Evolutionary conservation across 805 yeast species (phyloP).

Genomic region (Metschnikowia sp.): DNA sequence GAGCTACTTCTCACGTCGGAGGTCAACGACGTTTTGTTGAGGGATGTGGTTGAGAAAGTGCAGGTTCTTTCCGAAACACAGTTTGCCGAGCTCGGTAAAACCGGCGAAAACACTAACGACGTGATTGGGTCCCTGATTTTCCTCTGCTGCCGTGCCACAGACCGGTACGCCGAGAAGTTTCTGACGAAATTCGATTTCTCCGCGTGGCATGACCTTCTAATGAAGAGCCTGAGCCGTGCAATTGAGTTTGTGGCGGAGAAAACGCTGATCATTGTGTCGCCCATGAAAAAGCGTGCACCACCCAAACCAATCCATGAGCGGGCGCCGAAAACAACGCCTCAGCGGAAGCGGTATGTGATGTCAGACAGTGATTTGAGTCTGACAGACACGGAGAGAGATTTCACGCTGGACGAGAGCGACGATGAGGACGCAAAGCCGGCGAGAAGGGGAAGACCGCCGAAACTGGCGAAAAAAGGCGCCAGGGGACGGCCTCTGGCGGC

Average conservation of each 20-base stretch:
- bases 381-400: too few species aligned
- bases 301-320: constrained; percentile 4
- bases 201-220: constrained; percentile 23
- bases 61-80: constrained; percentile 39
- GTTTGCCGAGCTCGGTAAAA: constrained; percentile 24
- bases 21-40: constrained; percentile 39
- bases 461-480: neutral
- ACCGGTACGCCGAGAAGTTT: constrained; percentile 30
- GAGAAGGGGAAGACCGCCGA: neutral
- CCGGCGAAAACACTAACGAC: constrained; percentile 27
- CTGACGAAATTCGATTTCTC: constrained; percentile 40
- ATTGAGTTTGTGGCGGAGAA: constrained; percentile 10
- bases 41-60: constrained; percentile 43
- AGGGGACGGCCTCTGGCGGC: neutral
- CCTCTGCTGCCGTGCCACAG: constrained; percentile 43
- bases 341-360: too few species aligned
- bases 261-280: constrained; percentile 17
- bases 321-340: too few species aligned
- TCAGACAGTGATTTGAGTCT: too few species aligned
- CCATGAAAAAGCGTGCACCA: constrained; percentile 7
- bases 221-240: constrained; percentile 9
- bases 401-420: neutral
- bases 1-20: constrained; percentile 59
- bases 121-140: constrained; percentile 25
- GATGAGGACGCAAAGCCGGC: neutral